These are phyloP conservation scores for Gossypium herbaceum DNA, from an alignment of 345 rosid genomes.

Conservation along the genomic window DNA sequence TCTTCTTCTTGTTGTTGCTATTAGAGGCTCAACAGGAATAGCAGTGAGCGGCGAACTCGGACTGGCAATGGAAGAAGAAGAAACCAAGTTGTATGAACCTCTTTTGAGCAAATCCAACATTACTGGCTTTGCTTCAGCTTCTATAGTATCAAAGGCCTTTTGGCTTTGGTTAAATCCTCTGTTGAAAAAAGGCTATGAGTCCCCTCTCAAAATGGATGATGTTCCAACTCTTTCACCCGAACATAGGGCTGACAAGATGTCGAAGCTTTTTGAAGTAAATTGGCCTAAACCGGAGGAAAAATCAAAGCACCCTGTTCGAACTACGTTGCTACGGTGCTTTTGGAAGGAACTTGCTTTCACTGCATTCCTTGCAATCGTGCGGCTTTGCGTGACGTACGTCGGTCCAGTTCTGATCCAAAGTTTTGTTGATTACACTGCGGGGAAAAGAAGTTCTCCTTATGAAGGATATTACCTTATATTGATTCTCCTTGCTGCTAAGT, in stretches of 20 bases:
- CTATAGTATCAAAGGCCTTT: conserved; percentile 53
- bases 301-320: conserved; percentile 58
- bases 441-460: conserved; percentile 62
- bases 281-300: conserved; percentile 80
- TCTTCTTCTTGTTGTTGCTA: conserved; percentile 45
- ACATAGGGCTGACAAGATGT: conserved; percentile 77
- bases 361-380: conserved; percentile 64
- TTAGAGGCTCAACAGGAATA: conserved; percentile 74
- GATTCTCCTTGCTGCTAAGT: conserved; percentile 69
- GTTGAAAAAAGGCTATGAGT: conserved; percentile 64
- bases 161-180: conserved; percentile 97
- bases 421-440: conserved; percentile 76
- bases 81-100: conserved; percentile 29
- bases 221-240: conserved; percentile 73
- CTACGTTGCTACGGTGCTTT: conserved; percentile 65
- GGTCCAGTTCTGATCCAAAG: conserved; percentile 83
- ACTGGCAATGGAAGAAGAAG: conserved; percentile 29
- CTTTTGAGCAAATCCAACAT: conserved; percentile 42
- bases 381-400: conserved; percentile 69
- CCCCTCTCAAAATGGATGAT: conserved; percentile 66
- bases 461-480: conserved; percentile 82
- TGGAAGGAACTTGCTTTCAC: conserved; percentile 76
- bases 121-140: conserved; percentile 69
- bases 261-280: conserved; percentile 46
- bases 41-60: conserved; percentile 25